Conservation (phyloP, 257 asterid species). For the Solanum pennellii region DNA sequence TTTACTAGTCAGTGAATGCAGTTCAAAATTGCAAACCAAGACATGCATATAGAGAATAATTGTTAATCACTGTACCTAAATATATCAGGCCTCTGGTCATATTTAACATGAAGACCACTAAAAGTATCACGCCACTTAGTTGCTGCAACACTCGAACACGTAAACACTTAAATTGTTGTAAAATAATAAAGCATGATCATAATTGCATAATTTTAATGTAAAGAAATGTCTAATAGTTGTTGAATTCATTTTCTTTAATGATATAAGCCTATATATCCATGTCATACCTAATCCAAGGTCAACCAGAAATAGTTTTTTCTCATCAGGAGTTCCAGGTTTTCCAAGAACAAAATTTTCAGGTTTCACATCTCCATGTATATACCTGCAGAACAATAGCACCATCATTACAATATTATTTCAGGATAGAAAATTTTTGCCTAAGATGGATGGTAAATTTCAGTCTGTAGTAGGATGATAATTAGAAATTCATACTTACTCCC, state of each 20-base stretch:
- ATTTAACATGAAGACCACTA: constrained; percentile 53
- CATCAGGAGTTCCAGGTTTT: constrained; percentile 66
- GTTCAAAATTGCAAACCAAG: background rate
- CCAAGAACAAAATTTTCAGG: constrained; percentile 80
- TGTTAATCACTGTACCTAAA: constrained; percentile 34
- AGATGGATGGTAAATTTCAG: background rate
- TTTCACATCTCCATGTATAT: constrained; percentile 73
- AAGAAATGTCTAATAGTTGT: background rate
- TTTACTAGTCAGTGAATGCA: background rate
- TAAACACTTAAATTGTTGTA: background rate
- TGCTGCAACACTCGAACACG: constrained; percentile 25
- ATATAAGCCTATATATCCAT: background rate
- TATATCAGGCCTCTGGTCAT: constrained; percentile 68
- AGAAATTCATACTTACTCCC: constrained; percentile 39
- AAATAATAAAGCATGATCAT: background rate
- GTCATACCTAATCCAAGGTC: constrained; percentile 71
- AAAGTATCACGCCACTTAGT: constrained; percentile 54
- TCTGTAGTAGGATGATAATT: background rate
- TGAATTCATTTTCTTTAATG: background rate
- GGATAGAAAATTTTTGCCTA: background rate
- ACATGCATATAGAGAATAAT: background rate
- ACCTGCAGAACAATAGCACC: constrained; percentile 22
- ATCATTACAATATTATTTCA: background rate
- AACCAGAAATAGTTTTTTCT: constrained; percentile 58
- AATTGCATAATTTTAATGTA: background rate